phyloP scores from a whole-genome alignment of 1,284 basidiomycete species.

The Austroboletus novae-zelandiae region DNA sequence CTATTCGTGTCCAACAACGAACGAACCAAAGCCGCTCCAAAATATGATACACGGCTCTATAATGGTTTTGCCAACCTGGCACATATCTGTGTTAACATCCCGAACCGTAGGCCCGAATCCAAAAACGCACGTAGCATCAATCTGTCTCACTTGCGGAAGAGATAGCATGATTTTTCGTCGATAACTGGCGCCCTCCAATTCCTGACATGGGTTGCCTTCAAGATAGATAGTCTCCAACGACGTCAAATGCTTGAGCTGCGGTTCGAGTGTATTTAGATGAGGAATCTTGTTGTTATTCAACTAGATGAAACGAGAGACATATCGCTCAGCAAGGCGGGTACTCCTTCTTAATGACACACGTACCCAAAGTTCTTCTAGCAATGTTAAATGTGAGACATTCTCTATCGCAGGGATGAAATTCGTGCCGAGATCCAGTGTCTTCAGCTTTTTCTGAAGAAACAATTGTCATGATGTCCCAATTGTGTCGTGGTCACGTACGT shows the following conservation, averaged over 20 bases:
- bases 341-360: constrained; percentile 19
- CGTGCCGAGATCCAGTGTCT: constrained; percentile 84
- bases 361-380: constrained; percentile 94
- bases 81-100: too few relatives aligned
- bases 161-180: constrained; percentile 88
- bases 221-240: constrained; percentile 89
- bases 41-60: too few relatives aligned
- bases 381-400: constrained; percentile 72
- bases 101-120: background rate
- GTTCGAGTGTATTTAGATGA: constrained; percentile 65
- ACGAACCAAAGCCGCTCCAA: too few relatives aligned
- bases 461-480: background rate
- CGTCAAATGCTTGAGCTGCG: constrained; percentile 66
- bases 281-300: constrained; percentile 86
- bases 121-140: constrained; percentile 86
- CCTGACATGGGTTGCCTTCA: constrained; percentile 92
- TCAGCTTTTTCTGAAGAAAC: constrained; percentile 62
- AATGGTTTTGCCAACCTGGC: too few relatives aligned
- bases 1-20: too few relatives aligned
- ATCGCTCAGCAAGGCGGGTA: background rate
- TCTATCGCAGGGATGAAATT: constrained; percentile 84
- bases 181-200: constrained; percentile 75
- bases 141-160: constrained; percentile 87
- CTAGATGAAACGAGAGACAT: constrained; percentile 39
- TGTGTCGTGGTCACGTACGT: constrained; percentile 47